Base-by-base conservation (phyloP, 2,329 filamentous ascomycete genomes). In the Trichoderma simmonsii region DNA sequence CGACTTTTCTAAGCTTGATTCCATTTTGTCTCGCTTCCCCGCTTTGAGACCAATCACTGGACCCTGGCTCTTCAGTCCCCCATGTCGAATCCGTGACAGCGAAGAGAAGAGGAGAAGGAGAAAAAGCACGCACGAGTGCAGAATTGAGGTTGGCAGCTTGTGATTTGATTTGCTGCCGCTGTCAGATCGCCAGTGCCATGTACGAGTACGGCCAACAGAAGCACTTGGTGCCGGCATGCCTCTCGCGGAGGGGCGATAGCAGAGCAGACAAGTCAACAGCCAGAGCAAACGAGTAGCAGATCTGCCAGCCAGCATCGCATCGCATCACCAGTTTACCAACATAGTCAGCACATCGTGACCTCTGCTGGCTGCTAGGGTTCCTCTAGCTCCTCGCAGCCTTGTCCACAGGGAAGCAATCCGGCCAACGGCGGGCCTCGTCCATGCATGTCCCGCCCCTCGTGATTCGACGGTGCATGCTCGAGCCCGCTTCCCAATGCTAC, bases 401-500 rank as follows among this genome's bases (percentile, higher is more conserved):
- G 69, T 71, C 69, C 61, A 60, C 69, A 48, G 48, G 60, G n/a
- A 59, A 59, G 21, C 60, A 32, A 48, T 57, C 68, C 36, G 36
- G 71, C 71, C 71, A 70, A 56, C 66, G 15, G 71, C 71, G 66
- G 71, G 66, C 66, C 71, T 72, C 71, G 48, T 65, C 66, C 54
- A 70, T 72, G 71, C 69, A 68, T 73, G 61, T 61, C 70, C 56
- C 66, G 54, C 57, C 56, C 39, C 62, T 62, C 60, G 59, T 74
- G 71, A 74, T 73, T 74, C 54, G 73, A 70, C 68, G 54, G 34
- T 39, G 34, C 60, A 24, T 65, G 43, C 34, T 60, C 34, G 39
- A 72, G 54, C 71, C 71, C 71, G 66, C 66, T 61, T 64, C 26
- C 39, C 14, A 48, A 18, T 57, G 56, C 51, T 48, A 70, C 73